A percentile compares a stretch with the other conserved stretches of the same genome.
phyloP scores from a whole-genome alignment of 495 filamentous ascomycete genomes.

The Annulohypoxylon moriforme region DNA sequence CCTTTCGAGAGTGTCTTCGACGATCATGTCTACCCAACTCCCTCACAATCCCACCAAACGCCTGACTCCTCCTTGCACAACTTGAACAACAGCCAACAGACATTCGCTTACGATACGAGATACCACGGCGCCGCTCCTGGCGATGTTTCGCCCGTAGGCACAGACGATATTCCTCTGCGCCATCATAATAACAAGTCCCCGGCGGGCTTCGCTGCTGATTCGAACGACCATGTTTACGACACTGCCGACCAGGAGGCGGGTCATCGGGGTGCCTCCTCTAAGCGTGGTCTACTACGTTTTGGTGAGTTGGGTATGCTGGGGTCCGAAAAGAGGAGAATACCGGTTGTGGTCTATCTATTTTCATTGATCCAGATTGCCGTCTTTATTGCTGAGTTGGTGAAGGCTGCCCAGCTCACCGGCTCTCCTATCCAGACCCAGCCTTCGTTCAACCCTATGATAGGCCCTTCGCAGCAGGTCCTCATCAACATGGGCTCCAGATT shows the following conservation, averaged over 20 bases:
- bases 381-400: conserved; percentile 91
- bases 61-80: conserved; percentile 26
- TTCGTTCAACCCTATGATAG: conserved; percentile 95
- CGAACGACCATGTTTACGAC: conserved; percentile 65
- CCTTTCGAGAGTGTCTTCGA: conserved; percentile 70
- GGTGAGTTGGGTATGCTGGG: conserved; percentile 63
- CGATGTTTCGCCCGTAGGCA: conserved; percentile 51
- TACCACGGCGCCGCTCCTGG: conserved; percentile 65
- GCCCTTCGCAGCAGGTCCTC: conserved; percentile 86
- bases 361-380: conserved; percentile 81
- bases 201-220: conserved; percentile 53
- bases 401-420: conserved; percentile 73
- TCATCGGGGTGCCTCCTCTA: conserved; percentile 37
- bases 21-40: conserved; percentile 69
- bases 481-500: conserved; percentile 98
- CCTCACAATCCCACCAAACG: conserved; percentile 50
- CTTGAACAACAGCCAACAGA: conserved; percentile 53
- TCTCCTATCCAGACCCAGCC: conserved; percentile 88
- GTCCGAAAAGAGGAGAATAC: conserved; percentile 67
- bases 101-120: conserved; percentile 61
- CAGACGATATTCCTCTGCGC: conserved; percentile 76
- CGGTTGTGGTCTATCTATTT: conserved; percentile 85
- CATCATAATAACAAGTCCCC: conserved; percentile 53
- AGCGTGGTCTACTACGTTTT: conserved; percentile 53
- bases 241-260: conserved; percentile 44